phyloP scores from a whole-genome alignment of 805 yeast species.

The Candida methanosorbosa region DNA sequence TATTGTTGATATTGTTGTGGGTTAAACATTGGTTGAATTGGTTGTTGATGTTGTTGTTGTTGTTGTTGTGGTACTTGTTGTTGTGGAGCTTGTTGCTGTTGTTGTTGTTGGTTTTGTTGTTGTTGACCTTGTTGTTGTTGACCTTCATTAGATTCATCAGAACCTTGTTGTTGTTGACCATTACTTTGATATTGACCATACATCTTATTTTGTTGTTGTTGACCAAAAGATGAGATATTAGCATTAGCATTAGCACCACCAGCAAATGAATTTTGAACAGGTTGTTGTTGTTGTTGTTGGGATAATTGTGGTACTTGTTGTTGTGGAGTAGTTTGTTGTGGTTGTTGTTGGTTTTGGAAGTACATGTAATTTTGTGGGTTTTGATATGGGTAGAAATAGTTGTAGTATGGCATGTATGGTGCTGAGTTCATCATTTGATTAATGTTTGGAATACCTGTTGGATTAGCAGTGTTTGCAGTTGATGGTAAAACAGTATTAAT shows the following conservation, averaged over 20 bases:
- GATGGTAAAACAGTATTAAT: too few relatives aligned
- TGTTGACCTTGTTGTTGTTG: not conserved
- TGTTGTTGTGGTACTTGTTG: conserved; percentile 1
- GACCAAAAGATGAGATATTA: not conserved
- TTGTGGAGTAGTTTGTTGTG: too few relatives aligned
- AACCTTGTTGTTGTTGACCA: not conserved
- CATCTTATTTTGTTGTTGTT: not conserved
- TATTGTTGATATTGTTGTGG: conserved; percentile 14
- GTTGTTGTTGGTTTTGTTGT: conserved; percentile 6
- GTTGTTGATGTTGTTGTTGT: conserved; percentile 11
- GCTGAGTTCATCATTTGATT: too few relatives aligned
- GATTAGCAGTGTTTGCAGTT: too few relatives aligned
- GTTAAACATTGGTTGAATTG: conserved; percentile 8
- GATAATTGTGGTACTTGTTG: too few relatives aligned
- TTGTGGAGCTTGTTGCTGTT: conserved; percentile 5
- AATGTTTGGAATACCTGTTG: too few relatives aligned
- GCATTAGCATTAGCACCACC: not conserved
- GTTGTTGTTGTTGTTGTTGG: not conserved
- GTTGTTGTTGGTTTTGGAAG: too few relatives aligned
- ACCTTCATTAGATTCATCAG: not conserved
- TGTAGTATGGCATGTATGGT: too few relatives aligned
- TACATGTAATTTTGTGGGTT: too few relatives aligned
- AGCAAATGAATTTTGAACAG: not conserved
- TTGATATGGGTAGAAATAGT: too few relatives aligned
- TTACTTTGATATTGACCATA: conserved; percentile 1